phyloP scores from a whole-genome alignment of 2,329 filamentous ascomycete genomes.

The Allantophomopsis lycopodina region DNA sequence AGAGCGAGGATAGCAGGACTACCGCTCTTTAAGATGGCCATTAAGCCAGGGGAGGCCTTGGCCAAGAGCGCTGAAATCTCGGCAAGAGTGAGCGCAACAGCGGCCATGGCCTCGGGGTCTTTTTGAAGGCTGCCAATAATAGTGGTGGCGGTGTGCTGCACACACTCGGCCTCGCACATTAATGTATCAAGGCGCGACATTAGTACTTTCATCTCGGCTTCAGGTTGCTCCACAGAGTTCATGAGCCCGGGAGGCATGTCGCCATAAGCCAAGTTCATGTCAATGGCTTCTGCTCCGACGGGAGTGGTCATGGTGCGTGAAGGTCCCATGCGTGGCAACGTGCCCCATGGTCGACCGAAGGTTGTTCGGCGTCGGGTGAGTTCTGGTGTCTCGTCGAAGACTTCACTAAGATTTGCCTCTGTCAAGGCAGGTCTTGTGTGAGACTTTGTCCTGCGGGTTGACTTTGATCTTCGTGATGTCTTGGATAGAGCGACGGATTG shows the following conservation, averaged over 20 bases:
- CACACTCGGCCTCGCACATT: conserved; percentile 75
- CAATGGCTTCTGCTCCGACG: conserved; percentile 36
- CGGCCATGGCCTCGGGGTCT: conserved; percentile 84
- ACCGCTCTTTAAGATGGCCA: conserved; percentile 62
- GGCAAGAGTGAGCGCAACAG: conserved; percentile 81
- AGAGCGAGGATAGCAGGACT: conserved; percentile 81
- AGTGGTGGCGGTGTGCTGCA: conserved; percentile 70
- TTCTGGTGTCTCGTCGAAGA: conserved; percentile 7
- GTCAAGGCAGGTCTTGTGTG: conserved; percentile 13
- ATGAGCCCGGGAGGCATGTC: conserved; percentile 50
- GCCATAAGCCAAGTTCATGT: conserved; percentile 88
- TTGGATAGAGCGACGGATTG: conserved; percentile 26
- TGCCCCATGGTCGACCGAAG: conserved; percentile 3
- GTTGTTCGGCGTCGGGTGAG: conserved; percentile 15
- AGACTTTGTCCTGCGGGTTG: conserved; percentile 5
- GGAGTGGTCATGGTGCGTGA: conserved; percentile 11
- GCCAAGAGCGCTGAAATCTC: conserved; percentile 73
- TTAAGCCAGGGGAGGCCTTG: conserved; percentile 73
- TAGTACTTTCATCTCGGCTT: conserved; percentile 50
- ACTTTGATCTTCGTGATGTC: conserved; percentile 23
- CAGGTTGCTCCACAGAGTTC: conserved; percentile 19
- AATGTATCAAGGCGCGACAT: conserved; percentile 64
- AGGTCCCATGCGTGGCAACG: conserved; percentile 6
- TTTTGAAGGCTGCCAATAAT: conserved; percentile 72
- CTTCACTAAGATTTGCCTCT: conserved; percentile 9